Conservation (phyloP, 306 rosid species). For the barrel medic (Medicago truncatula) region DNA sequence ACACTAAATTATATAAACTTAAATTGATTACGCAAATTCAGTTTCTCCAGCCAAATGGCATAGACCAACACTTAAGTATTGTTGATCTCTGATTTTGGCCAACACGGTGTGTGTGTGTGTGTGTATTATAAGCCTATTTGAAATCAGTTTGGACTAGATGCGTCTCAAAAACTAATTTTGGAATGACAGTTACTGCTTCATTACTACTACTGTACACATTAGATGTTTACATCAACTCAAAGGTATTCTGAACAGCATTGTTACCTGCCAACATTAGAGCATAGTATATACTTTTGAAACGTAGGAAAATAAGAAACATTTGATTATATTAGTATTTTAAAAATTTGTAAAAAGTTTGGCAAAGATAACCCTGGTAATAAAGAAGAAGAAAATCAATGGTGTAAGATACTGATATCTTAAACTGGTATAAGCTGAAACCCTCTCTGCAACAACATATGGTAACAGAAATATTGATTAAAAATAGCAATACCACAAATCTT, state of each 20-base stretch:
- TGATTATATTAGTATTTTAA: not conserved
- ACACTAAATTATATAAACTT: constrained; percentile 9
- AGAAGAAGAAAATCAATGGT: not conserved
- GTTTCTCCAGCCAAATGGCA: not conserved
- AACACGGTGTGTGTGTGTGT: too few relatives aligned
- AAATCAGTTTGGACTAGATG: not conserved
- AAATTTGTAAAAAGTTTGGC: not conserved
- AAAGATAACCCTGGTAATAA: not conserved
- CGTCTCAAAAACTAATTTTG: not conserved
- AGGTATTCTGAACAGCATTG: not conserved
- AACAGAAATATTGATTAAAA: not conserved
- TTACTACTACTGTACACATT: not conserved
- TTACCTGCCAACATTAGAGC: not conserved
- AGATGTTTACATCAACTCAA: not conserved
- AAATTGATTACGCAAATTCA: not conserved
- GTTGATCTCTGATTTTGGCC: not conserved
- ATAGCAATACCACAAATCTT: not conserved
- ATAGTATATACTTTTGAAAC: not conserved
- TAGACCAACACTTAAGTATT: not conserved
- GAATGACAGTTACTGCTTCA: not conserved
- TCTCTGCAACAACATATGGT: not conserved
- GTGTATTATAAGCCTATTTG: not conserved
- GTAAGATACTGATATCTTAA: not conserved
- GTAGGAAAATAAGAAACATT: not conserved
- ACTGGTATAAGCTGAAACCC: not conserved